A percentile compares a stretch with the other conserved stretches of the same genome.
phyloP scores from a whole-genome alignment of 2,329 filamentous ascomycete genomes.

The Microsporum canis region DNA sequence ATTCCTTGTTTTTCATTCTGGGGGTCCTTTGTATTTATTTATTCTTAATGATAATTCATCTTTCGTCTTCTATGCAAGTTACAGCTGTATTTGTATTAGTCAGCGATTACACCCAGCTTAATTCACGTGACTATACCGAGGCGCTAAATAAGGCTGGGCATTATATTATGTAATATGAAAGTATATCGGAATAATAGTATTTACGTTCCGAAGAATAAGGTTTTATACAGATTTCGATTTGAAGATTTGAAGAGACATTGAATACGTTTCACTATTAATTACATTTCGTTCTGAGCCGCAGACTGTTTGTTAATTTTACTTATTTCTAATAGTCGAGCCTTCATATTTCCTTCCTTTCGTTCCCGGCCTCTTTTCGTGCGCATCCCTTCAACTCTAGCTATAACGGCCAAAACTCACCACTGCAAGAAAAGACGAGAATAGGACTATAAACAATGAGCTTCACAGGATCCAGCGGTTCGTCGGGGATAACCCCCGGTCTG shows the following conservation, averaged over 20 bases:
- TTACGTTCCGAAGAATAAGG: too few relatives aligned
- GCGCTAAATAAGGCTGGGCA: too few relatives aligned
- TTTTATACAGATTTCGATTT: not conserved
- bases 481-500: conserved; percentile 15
- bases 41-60: not conserved
- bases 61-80: too few relatives aligned
- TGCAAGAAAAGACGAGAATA: not conserved
- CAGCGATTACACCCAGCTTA: too few relatives aligned
- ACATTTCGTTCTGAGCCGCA: not conserved
- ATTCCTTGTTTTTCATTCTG: not conserved
- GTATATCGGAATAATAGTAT: too few relatives aligned
- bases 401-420: not conserved
- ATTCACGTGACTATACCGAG: too few relatives aligned
- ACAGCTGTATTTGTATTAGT: too few relatives aligned
- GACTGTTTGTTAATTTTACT: not conserved
- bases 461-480: conserved; percentile 25
- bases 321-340: not conserved
- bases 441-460: conserved; percentile 23
- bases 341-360: not conserved
- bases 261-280: not conserved
- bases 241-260: not conserved
- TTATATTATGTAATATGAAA: too few relatives aligned
- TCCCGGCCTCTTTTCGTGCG: not conserved
- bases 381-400: not conserved
- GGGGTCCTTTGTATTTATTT: not conserved